Evolutionary conservation across 306 rosid genomes (phyloP).

Genomic region (Cucurbita maxima): DNA sequence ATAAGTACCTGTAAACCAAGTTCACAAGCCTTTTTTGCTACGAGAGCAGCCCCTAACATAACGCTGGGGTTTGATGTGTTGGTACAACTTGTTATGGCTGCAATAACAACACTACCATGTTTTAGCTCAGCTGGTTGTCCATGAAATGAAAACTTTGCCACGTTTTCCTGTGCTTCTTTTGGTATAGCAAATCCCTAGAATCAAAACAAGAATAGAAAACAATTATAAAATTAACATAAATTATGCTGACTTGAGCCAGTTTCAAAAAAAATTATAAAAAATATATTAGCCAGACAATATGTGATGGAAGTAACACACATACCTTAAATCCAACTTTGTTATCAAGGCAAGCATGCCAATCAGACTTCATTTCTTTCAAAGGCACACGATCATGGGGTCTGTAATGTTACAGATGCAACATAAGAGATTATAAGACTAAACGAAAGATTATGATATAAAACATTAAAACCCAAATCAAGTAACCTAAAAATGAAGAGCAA

Average conservation of each 20-base stretch:
- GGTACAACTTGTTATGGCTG: slow-evolving; percentile 95
- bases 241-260: not conserved
- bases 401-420: slow-evolving; percentile 1
- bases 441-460: not conserved
- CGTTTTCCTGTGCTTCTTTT: slow-evolving; percentile 64
- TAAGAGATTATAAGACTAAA: not conserved
- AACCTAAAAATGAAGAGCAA: slow-evolving; percentile 2
- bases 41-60: slow-evolving; percentile 97
- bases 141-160: slow-evolving; percentile 62
- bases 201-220: not conserved
- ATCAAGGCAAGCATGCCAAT: slow-evolving; percentile 90
- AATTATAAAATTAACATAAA: not conserved
- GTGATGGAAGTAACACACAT: slow-evolving; percentile 6
- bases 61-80: slow-evolving; percentile 95
- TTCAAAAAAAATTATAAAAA: not conserved
- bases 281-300: not conserved
- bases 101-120: slow-evolving; percentile 86
- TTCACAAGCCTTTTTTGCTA: slow-evolving; percentile 78
- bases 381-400: slow-evolving; percentile 91
- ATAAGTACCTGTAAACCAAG: slow-evolving; percentile 63
- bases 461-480: not conserved
- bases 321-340: slow-evolving; percentile 95
- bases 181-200: slow-evolving; percentile 84
- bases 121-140: slow-evolving; percentile 85
- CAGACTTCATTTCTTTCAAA: slow-evolving; percentile 79